A percentile compares a stretch with the other conserved stretches of the same genome.
phyloP scores from a whole-genome alignment of 2,329 filamentous ascomycete genomes.

The Penicillium glabrum region DNA sequence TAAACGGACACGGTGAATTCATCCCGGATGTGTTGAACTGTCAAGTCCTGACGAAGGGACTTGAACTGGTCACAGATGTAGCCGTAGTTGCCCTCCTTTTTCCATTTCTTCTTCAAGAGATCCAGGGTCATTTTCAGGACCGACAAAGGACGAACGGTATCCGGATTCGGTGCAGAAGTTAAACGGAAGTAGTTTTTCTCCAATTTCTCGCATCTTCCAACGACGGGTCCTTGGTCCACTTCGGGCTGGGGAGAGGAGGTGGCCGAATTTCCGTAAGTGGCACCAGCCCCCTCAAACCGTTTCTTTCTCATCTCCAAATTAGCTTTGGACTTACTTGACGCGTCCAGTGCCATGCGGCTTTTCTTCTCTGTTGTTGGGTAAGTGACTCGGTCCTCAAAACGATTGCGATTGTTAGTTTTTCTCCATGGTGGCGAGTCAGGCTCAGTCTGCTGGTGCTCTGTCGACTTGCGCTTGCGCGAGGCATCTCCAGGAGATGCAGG shows the following conservation, averaged over 20 bases:
- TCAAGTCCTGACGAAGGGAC: constrained; percentile 94
- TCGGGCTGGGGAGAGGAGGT: constrained; percentile 42
- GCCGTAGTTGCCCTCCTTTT: constrained; percentile 85
- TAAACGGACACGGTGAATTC: constrained; percentile 96
- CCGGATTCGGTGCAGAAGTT: constrained; percentile 83
- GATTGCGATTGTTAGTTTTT: constrained; percentile 62
- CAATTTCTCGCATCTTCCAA: constrained; percentile 78
- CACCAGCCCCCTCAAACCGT: constrained; percentile 67
- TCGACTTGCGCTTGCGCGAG: constrained; percentile 81
- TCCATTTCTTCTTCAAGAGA: constrained; percentile 91
- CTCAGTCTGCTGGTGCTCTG: constrained; percentile 56
- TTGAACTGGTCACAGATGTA: constrained; percentile 99
- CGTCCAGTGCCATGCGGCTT: constrained; percentile 51
- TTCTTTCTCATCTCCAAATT: constrained; percentile 84
- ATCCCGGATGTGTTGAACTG: constrained; percentile 94
- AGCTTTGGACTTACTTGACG: constrained; percentile 84
- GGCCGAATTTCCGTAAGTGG: constrained; percentile 41
- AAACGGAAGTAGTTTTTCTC: constrained; percentile 96
- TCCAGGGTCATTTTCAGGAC: constrained; percentile 83
- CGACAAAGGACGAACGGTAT: constrained; percentile 79
- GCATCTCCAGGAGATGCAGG: constrained; percentile 27
- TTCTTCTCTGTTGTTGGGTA: constrained; percentile 57
- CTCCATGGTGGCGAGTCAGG: constrained; percentile 69
- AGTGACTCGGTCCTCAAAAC: constrained; percentile 74
- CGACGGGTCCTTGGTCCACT: constrained; percentile 64